These are phyloP conservation scores for Chaetomidium leptoderma DNA, from an alignment of 495 filamentous ascomycete genomes.

Conservation along the genomic window DNA sequence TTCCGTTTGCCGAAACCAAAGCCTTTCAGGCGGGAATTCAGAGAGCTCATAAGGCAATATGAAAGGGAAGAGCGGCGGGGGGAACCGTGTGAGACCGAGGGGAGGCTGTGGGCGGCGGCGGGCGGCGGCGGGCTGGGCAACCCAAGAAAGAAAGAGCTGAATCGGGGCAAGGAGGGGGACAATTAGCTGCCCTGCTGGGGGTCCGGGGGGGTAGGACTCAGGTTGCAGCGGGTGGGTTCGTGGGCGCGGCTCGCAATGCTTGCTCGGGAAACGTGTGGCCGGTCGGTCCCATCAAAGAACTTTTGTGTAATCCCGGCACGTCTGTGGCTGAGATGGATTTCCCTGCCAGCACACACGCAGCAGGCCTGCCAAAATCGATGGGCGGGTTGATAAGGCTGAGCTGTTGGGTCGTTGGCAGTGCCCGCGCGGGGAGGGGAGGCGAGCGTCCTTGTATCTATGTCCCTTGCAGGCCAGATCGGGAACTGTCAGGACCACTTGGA, in stretches of 20 bases:
- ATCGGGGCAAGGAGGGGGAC: constrained; percentile 21
- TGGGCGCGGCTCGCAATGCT: constrained; percentile 18
- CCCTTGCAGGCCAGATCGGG: neutral
- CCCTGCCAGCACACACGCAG: constrained; percentile 20
- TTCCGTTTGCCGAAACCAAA: constrained; percentile 56
- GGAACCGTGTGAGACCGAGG: constrained; percentile 9
- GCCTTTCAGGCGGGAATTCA: constrained; percentile 58
- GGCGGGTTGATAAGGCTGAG: constrained; percentile 30
- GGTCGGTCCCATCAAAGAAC: constrained; percentile 7
- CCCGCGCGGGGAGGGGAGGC: constrained; percentile 6
- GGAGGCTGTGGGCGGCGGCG: constrained; percentile 26
- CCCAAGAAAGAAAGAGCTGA: constrained; percentile 19
- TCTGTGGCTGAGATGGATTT: constrained; percentile 24
- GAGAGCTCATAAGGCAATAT: constrained; percentile 53
- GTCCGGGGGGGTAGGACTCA: constrained; percentile 15
- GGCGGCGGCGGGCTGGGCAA: constrained; percentile 23
- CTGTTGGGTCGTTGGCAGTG: constrained; percentile 13
- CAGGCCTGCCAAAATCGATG: constrained; percentile 18
- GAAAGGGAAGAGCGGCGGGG: constrained; percentile 24
- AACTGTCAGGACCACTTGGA: too few species aligned
- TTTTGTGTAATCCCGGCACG: neutral
- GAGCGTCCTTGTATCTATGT: neutral
- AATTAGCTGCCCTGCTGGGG: too few species aligned
- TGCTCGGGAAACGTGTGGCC: constrained; percentile 6
- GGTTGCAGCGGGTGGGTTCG: constrained; percentile 20